A percentile compares a stretch with the other conserved stretches of the same genome.
phyloP scores from a whole-genome alignment of 2,329 filamentous ascomycete genomes.

The Cryoendolithus antarcticus region DNA sequence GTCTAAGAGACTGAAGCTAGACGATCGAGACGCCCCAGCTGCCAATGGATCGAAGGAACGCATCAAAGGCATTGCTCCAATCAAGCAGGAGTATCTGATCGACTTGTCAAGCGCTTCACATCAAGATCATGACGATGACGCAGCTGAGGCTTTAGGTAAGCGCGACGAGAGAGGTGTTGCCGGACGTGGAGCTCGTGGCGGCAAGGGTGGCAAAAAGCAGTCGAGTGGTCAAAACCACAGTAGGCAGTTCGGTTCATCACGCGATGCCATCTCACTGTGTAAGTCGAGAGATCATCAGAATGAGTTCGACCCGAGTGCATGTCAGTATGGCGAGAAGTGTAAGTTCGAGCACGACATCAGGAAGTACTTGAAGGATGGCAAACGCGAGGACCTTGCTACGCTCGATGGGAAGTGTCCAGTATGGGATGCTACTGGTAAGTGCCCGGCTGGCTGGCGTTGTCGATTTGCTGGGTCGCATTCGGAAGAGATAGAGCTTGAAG shows the following conservation, averaged over 20 bases:
- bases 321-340: conserved; percentile 69
- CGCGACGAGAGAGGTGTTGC: conserved; percentile 13
- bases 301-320: conserved; percentile 70
- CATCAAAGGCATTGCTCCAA: conserved; percentile 50
- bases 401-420: conserved; percentile 72
- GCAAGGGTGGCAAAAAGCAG: conserved; percentile 36
- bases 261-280: conserved; percentile 68
- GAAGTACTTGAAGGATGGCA: conserved; percentile 71
- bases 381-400: conserved; percentile 64
- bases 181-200: conserved; percentile 21
- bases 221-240: conserved; percentile 69
- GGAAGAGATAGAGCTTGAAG: conserved; percentile 61
- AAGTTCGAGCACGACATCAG: conserved; percentile 73
- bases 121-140: conserved; percentile 23
- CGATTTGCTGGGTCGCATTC: conserved; percentile 83
- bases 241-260: conserved; percentile 67
- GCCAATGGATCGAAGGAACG: conserved; percentile 19
- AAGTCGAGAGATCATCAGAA: conserved; percentile 55
- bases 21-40: conserved; percentile 13
- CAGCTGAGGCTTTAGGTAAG: conserved; percentile 39
- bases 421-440: conserved; percentile 63
- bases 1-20: conserved; percentile 27
- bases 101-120: conserved; percentile 9
- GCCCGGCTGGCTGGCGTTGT: conserved; percentile 84
- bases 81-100: conserved; percentile 57